A percentile compares a stretch with the other conserved stretches of the same genome.
Conservation (phyloP, 2,329 filamentous ascomycete species). For the Pseudocercospora fuligena region DNA sequence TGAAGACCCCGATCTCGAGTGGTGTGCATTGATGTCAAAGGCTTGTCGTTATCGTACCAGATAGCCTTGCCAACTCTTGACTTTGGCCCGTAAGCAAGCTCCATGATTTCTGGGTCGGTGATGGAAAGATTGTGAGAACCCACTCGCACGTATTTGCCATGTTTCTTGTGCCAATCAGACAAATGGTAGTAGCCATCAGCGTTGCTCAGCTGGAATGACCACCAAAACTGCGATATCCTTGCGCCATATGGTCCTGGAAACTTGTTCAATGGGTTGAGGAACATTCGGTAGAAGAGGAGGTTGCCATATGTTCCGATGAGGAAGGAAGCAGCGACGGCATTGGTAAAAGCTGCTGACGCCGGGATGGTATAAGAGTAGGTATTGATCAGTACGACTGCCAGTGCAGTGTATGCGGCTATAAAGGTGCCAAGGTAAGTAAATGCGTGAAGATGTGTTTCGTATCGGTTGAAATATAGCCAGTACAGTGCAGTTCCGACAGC, state of each 20-base stretch:
- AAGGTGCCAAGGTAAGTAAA: conserved; percentile 32
- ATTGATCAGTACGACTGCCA: conserved; percentile 26
- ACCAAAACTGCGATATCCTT: conserved; percentile 43
- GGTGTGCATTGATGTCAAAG: conserved; percentile 46
- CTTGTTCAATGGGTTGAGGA: conserved; percentile 42
- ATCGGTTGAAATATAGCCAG: conserved; percentile 34
- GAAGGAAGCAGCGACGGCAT: conserved; percentile 22
- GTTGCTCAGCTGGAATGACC: conserved; percentile 33
- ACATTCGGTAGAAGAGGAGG: conserved; percentile 44
- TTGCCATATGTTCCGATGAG: conserved; percentile 37
- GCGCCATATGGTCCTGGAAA: conserved; percentile 43
- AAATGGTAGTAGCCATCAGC: conserved; percentile 40
- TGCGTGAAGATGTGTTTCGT: conserved; percentile 39
- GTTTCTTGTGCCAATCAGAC: conserved; percentile 40
- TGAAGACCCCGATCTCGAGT: conserved; percentile 45
- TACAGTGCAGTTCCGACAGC: conserved; percentile 26
- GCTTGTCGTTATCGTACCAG: conserved; percentile 48
- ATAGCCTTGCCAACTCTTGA: conserved; percentile 48
- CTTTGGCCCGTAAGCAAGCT: conserved; percentile 46
- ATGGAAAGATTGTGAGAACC: conserved; percentile 47
- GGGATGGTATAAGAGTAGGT: conserved; percentile 23
- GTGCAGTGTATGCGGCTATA: conserved; percentile 24
- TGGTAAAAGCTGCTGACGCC: conserved; percentile 21
- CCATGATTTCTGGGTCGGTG: conserved; percentile 43
- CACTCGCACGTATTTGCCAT: conserved; percentile 44